Percentiles rank a stretch among this genome's conserved stretches.
phyloP scores from a whole-genome alignment of 1,284 basidiomycete genomes.

The Tilletia horrida region DNA sequence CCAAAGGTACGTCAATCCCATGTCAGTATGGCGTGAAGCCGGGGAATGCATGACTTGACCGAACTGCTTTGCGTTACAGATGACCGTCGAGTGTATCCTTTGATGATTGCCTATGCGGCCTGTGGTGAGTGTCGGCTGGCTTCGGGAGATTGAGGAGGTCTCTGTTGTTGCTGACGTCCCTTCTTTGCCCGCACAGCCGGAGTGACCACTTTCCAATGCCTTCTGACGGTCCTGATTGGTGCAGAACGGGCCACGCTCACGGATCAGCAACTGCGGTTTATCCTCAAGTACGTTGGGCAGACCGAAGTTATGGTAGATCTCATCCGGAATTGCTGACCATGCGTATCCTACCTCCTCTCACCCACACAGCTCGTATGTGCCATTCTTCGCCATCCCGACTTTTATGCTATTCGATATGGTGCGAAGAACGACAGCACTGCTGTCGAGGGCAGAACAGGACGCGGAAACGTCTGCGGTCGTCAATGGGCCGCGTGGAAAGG shows the following conservation, averaged over 20 bases:
- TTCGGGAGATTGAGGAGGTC: neutral
- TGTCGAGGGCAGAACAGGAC: neutral
- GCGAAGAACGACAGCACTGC: neutral
- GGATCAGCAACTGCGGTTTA: slow-evolving; percentile 19
- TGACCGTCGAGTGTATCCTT: slow-evolving; percentile 25
- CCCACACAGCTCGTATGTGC: slow-evolving; percentile 12
- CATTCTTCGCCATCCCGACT: slow-evolving; percentile 13
- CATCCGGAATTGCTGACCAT: neutral
- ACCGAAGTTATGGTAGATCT: too few relatives aligned
- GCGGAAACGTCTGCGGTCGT: neutral
- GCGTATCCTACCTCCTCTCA: neutral
- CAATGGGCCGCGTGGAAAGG: neutral
- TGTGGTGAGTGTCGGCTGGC: slow-evolving; percentile 13
- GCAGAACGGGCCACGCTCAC: slow-evolving; percentile 23
- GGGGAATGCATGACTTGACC: neutral
- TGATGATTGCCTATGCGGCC: slow-evolving; percentile 24
- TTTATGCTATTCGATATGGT: slow-evolving; percentile 17
- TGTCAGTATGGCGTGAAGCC: neutral
- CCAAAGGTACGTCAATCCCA: slow-evolving; percentile 13
- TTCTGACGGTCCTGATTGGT: slow-evolving; percentile 24
- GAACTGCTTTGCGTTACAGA: slow-evolving; percentile 14
- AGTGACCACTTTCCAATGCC: slow-evolving; percentile 30
- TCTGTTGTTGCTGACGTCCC: neutral
- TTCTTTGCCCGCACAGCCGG: slow-evolving; percentile 5
- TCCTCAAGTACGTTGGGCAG: slow-evolving; percentile 28